phyloP scores from a whole-genome alignment of 495 filamentous ascomycete species.

The Penicillium desertorum region DNA sequence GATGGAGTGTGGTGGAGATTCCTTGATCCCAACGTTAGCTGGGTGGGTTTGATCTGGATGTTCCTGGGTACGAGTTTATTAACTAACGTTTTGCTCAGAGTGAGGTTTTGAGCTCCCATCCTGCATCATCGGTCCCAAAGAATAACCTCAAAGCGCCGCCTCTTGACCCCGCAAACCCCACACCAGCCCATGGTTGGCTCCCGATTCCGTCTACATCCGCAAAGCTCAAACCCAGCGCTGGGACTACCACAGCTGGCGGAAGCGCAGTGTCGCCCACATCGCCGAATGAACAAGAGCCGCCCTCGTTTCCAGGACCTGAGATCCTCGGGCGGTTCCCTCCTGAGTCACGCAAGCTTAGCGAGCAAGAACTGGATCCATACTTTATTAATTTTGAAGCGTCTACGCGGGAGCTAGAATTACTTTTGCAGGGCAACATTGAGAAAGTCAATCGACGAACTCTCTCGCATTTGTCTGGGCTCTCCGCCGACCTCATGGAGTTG shows the following conservation, averaged over 20 bases:
- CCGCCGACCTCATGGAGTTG: constrained; percentile 86
- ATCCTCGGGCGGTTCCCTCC: constrained; percentile 81
- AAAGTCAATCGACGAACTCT: constrained; percentile 91
- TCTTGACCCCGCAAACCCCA: constrained; percentile 86
- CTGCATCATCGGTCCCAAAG: constrained; percentile 88
- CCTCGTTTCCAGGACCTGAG: constrained; percentile 61
- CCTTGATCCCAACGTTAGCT: constrained; percentile 96
- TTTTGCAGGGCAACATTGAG: constrained; percentile 89
- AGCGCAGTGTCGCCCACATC: constrained; percentile 53
- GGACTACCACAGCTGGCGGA: constrained; percentile 33
- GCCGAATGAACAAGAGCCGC: constrained; percentile 45
- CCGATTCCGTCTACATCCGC: constrained; percentile 82
- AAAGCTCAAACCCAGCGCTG: constrained; percentile 64
- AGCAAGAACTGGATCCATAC: constrained; percentile 92
- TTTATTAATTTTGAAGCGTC: constrained; percentile 87
- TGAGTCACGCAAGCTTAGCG: constrained; percentile 67
- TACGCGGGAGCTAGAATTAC: constrained; percentile 80
- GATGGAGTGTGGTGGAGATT: constrained; percentile 98
- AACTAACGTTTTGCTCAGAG: constrained; percentile 52
- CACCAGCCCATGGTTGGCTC: constrained; percentile 82
- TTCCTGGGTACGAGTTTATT: constrained; percentile 32
- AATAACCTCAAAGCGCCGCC: constrained; percentile 91
- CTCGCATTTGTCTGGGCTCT: constrained; percentile 74
- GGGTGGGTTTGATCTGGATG: constrained; percentile 56
- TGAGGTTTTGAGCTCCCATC: constrained; percentile 87